phyloP scores from a whole-genome alignment of 2,329 filamentous ascomycete species.

The Juglanconis juglandina region DNA sequence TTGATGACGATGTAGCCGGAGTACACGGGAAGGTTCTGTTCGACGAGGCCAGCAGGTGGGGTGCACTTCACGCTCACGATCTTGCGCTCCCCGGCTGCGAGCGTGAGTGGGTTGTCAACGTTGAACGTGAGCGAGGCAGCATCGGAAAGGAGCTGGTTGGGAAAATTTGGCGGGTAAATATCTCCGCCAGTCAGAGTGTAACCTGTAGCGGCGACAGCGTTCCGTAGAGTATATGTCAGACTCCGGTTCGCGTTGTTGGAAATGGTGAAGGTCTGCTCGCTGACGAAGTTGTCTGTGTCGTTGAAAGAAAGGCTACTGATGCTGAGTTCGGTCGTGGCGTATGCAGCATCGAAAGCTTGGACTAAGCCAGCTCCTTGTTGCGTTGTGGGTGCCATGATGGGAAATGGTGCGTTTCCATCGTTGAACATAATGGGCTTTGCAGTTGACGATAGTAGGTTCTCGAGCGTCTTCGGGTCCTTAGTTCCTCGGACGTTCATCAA shows the following conservation, averaged over 20 bases:
- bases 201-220: constrained; percentile 48
- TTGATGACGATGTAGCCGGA: constrained; percentile 46
- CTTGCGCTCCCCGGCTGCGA: constrained; percentile 40
- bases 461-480: constrained; percentile 46
- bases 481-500: constrained; percentile 50
- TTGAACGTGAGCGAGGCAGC: constrained; percentile 41
- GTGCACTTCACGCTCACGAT: constrained; percentile 44
- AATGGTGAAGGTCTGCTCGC: constrained; percentile 50
- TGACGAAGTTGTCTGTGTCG: constrained; percentile 55
- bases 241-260: constrained; percentile 48
- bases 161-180: constrained; percentile 40
- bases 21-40: constrained; percentile 43
- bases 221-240: constrained; percentile 50
- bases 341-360: constrained; percentile 57
- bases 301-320: constrained; percentile 61
- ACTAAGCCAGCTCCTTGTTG: constrained; percentile 61
- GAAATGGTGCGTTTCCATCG: constrained; percentile 33
- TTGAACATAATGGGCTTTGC: constrained; percentile 49
- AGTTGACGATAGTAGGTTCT: constrained; percentile 47
- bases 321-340: constrained; percentile 49
- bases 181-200: constrained; percentile 44
- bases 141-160: constrained; percentile 39
- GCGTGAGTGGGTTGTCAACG: constrained; percentile 36
- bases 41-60: constrained; percentile 35
- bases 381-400: constrained; percentile 49